Evolutionary conservation across 192 early-diverging fungal genomes (phyloP).

Genomic region (Paraglomus occultum): DNA sequence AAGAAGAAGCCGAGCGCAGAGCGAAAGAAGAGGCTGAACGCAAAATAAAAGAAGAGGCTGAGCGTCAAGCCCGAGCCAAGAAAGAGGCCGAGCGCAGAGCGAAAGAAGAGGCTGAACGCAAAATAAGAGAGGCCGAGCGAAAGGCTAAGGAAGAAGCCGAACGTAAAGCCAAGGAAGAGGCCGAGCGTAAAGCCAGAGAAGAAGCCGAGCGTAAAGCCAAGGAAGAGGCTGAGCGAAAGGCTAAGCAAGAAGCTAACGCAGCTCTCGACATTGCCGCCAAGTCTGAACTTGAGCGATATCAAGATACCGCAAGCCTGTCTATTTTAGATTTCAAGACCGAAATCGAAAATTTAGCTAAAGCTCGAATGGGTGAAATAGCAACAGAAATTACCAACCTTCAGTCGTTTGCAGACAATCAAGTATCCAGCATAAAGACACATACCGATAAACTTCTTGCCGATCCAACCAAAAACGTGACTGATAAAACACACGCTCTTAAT

Average conservation of each 20-base stretch:
- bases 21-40: conserved; percentile 34
- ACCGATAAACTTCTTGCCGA: too few species aligned
- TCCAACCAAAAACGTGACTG: too few species aligned
- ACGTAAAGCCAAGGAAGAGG: background rate
- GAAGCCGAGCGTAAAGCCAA: conserved; percentile 1
- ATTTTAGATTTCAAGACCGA: too few species aligned
- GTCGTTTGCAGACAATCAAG: too few species aligned
- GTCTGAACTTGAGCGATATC: too few species aligned
- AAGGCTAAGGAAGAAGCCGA: conserved; percentile 14
- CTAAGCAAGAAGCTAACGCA: background rate
- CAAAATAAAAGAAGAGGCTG: conserved; percentile 27
- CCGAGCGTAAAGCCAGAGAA: background rate
- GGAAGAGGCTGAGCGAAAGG: conserved; percentile 10
- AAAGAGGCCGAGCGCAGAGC: conserved; percentile 30
- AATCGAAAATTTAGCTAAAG: too few species aligned
- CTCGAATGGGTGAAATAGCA: too few species aligned
- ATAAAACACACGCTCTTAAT: too few species aligned
- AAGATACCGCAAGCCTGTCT: too few species aligned
- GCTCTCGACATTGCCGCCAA: too few species aligned
- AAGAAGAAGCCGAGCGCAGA: conserved; percentile 31
- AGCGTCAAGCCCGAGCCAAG: conserved; percentile 15
- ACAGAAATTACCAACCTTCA: too few species aligned
- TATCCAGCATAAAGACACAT: too few species aligned
- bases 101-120: conserved; percentile 28
- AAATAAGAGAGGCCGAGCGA: background rate